Base-by-base conservation (phyloP, 2,329 filamentous ascomycete species). In the Neonectria neomacrospora region DNA sequence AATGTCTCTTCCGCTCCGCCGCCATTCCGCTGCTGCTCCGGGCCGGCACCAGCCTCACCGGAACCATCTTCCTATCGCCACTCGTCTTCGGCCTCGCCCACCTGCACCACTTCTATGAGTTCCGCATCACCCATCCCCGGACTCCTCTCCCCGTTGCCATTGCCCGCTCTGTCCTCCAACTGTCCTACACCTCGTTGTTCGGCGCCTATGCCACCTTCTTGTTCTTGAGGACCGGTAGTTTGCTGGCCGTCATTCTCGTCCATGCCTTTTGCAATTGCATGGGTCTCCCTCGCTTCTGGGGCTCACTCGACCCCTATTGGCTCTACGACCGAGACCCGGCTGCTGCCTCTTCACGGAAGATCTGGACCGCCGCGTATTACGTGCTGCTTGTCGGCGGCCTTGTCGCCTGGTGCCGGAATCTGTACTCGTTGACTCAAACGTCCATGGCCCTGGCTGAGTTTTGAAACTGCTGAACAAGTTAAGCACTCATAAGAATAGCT, bases 51-150 rank as follows among this genome's bases (percentile, higher is more conserved):
- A 83, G 85, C 45, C 73, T 83, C 28, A 67, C 74, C 3, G 81
- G 81, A 42, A 93, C 92, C 67, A 87, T 97, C 73, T 93, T 97
- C 79, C 81, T 93, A 11, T 92, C 93, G 1, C 95, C 95, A 7
- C 81, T 97, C 11, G 90, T 97, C 77, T 98, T 98, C 75, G 95
- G 95, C 54, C 88, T 97, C 47, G 94, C 96, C 8, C 96, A 99
- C 80, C 80, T 97, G 51, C 95, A 99, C 79, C 96, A 99, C 80
- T 93, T 97, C 77, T 97, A 97, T 81, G 96, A 98, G 80, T 97
- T 97, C 79, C 87, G 91, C 60, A 83, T 97, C 61, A 92, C 91
- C 1, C 88, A 96, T 71, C 92, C 93, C 9, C 83, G 88, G 66
- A 88, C 90, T 2, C 86, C 92, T 1, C 74, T 90, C 12, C 68